These are phyloP conservation scores for Ceratobasidium sp. DNA, from an alignment of 1,284 basidiomycete genomes.

Conservation along the genomic window DNA sequence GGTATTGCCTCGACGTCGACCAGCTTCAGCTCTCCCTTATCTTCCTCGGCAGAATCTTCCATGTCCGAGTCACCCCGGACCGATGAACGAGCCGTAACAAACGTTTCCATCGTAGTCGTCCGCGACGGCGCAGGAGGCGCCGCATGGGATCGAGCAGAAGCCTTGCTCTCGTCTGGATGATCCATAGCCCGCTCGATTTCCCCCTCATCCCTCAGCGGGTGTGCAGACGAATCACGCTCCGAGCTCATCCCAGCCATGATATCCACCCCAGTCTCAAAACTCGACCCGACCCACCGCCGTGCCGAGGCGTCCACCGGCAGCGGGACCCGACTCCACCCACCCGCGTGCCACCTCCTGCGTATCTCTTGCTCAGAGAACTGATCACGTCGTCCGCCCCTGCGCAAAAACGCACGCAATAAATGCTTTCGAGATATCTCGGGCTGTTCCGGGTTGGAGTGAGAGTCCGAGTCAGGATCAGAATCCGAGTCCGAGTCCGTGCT, in stretches of 20 bases:
- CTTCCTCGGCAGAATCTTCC: constrained; percentile 18
- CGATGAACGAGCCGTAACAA: constrained; percentile 33
- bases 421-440: constrained; percentile 11
- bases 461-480: not conserved
- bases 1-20: not conserved
- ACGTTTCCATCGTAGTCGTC: constrained; percentile 33
- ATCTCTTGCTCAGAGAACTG: constrained; percentile 40
- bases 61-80: not conserved
- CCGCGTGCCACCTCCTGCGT: constrained; percentile 25
- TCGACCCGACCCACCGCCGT: constrained; percentile 70
- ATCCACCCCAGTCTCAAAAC: constrained; percentile 75
- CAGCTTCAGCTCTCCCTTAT: not conserved
- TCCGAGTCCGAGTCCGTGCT: not conserved
- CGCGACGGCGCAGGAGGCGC: constrained; percentile 11
- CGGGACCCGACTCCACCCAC: constrained; percentile 36
- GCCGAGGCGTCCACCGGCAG: constrained; percentile 34
- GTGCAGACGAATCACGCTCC: not conserved
- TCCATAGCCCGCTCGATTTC: not conserved
- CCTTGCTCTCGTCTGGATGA: not conserved
- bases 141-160: not conserved
- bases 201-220: constrained; percentile 21
- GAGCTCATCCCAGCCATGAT: constrained; percentile 58
- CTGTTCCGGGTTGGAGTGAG: not conserved
- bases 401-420: constrained; percentile 23
- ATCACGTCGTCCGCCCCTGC: constrained; percentile 18